These are phyloP conservation scores for Coccomyxa sp. DNA, from an alignment of 139 green algal genomes.

Conservation along the genomic window DNA sequence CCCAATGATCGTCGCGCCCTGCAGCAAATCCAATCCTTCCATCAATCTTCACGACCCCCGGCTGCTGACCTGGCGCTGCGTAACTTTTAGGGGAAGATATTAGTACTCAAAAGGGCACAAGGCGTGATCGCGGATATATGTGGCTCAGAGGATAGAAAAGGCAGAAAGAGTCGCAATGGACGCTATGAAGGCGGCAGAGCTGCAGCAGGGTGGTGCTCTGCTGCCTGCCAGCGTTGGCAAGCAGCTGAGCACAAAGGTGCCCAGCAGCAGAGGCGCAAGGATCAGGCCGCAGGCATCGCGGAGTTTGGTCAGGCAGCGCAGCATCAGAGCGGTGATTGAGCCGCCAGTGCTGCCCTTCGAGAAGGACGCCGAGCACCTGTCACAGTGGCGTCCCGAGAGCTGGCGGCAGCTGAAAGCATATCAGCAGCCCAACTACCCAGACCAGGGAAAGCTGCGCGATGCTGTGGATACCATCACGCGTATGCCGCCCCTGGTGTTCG, in stretches of 20 bases:
- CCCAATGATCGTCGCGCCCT: too few relatives aligned
- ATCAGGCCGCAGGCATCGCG: not conserved
- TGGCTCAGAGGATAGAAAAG: too few relatives aligned
- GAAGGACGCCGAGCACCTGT: slow-evolving; percentile 36
- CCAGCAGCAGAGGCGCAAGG: too few relatives aligned
- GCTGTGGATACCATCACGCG: slow-evolving; percentile 60
- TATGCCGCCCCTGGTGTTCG: slow-evolving; percentile 95
- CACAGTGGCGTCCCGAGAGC: slow-evolving; percentile 34
- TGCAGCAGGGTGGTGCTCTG: not conserved
- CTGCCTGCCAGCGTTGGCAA: too few relatives aligned
- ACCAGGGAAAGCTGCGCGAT: slow-evolving; percentile 25
- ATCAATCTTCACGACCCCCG: too few relatives aligned
- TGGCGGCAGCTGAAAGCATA: slow-evolving; percentile 54
- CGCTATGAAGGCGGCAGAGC: not conserved
- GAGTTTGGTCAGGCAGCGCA: not conserved
- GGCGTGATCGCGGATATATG: too few relatives aligned
- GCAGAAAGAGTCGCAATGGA: too few relatives aligned
- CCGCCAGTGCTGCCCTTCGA: slow-evolving; percentile 25
- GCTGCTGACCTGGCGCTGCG: too few relatives aligned
- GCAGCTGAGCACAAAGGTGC: too few relatives aligned
- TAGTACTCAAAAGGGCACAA: too few relatives aligned
- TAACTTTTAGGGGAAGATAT: too few relatives aligned
- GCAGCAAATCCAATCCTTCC: too few relatives aligned
- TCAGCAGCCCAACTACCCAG: slow-evolving; percentile 75
- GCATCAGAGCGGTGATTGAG: not conserved